Base-by-base conservation (phyloP, 768 basidiomycete genomes). In the Lyophyllum semitale region DNA sequence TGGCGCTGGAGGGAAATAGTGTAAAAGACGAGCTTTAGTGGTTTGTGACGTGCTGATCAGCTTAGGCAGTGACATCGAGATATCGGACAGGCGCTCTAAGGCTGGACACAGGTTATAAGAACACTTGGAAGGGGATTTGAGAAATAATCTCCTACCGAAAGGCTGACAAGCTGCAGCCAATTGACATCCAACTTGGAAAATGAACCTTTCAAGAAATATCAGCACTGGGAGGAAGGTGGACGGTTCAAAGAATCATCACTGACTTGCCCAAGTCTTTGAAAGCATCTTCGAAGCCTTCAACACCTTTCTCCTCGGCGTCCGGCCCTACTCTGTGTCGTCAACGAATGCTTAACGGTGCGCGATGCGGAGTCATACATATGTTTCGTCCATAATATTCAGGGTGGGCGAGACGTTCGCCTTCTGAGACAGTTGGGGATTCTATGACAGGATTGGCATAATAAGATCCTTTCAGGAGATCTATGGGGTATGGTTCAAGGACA, bases 1-100 rank as follows among this genome's bases (percentile, higher is more conserved):
- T 1, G 79, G 68, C 25, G 79, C 65, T 9, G 87, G 85, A 15
- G 96, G 91, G 64, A 95, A 99, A 71, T 99, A 99, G 67, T 99
- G 96, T n/a, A 99, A 77, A 12, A 99, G 81, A 29, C 97, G 84
- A 3, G 93, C 96, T 69, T 98, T 98, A 35, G 85, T 90, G 5
- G 91, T 93, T 63, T 89, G 87, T 8, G 92, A 92, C 2, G 80
- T 78, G 17, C 77, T 71, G 65, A 98, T 90, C 46, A 99, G 73
- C 15, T 82, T 69, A 7, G 85, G 79, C 22, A 98, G 73, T 8
- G 91, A 88, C 43, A 90, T 62, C 0, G 84, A 84, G 1, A 82
- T 71, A 67, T 92, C 88, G 2, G 77, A 76, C 40, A 93, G 67
- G 58, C 89, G 81, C 32, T 84, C 71, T 13, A 88, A 81, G 33